Evolutionary conservation across 2,329 filamentous ascomycete species (phyloP).

Genomic region (Aspergillus luchuensis): DNA sequence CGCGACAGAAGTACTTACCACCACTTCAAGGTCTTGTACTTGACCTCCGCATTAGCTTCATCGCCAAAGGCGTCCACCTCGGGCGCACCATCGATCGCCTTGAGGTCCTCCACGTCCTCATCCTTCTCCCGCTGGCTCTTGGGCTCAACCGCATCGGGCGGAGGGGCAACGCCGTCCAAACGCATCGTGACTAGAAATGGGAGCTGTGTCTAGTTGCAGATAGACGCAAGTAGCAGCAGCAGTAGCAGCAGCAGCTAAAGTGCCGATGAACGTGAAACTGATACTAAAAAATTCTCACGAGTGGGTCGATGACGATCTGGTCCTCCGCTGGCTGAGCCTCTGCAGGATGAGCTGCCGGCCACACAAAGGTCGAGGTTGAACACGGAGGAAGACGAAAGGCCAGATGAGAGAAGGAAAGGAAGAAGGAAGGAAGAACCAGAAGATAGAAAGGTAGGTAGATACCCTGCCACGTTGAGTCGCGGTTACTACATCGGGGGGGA

Average conservation of each 20-base stretch:
- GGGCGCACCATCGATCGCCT: constrained; percentile 12
- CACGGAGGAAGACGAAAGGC: background rate
- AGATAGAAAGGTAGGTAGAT: background rate
- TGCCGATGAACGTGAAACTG: background rate
- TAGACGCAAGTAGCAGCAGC: background rate
- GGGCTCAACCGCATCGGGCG: constrained; percentile 15
- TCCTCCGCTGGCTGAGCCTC: background rate
- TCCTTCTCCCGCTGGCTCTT: constrained; percentile 14
- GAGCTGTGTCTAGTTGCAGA: background rate
- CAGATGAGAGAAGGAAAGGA: background rate
- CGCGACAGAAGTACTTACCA: constrained; percentile 17
- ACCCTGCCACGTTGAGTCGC: background rate
- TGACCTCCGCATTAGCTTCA: constrained; percentile 41
- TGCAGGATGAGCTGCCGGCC: background rate
- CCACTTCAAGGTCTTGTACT: constrained; percentile 53
- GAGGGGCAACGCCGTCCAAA: constrained; percentile 13
- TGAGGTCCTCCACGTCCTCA: constrained; percentile 17
- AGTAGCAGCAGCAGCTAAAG: background rate
- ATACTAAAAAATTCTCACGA: background rate
- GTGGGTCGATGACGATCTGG: background rate
- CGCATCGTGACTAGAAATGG: background rate
- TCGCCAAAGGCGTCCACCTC: constrained; percentile 35
- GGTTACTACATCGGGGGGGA: background rate
- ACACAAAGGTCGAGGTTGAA: background rate
- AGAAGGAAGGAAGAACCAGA: background rate